phyloP scores from a whole-genome alignment of 805 yeast species.

The Candida dajiaensis region DNA sequence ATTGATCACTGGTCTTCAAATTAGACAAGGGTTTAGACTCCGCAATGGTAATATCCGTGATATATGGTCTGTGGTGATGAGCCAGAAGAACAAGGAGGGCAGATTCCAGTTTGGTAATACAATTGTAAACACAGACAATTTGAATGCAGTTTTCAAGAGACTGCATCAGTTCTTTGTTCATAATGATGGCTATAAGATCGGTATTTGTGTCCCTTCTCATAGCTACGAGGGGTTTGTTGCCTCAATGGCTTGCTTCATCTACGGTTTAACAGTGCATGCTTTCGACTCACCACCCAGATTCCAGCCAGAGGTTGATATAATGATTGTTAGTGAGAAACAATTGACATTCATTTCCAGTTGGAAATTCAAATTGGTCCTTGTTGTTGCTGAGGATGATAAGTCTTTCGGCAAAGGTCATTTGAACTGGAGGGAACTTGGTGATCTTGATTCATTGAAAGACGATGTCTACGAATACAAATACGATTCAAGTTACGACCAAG shows the following conservation, averaged over 20 bases:
- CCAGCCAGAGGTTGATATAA: conserved; percentile 24
- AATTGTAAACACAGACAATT: conserved; percentile 9
- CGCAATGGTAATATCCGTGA: conserved; percentile 76
- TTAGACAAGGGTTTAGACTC: conserved; percentile 56
- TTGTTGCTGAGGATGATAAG: conserved; percentile 21
- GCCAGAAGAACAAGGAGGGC: conserved; percentile 17
- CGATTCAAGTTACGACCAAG: conserved; percentile 23
- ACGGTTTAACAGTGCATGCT: conserved; percentile 35
- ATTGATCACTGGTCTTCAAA: conserved; percentile 60
- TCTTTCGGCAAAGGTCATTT: conserved; percentile 9
- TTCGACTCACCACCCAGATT: conserved; percentile 29
- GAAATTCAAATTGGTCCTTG: conserved; percentile 28
- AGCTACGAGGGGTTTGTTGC: conserved; percentile 32
- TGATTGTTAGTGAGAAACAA: conserved; percentile 26
- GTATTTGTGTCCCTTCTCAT: conserved; percentile 23
- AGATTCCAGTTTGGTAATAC: conserved; percentile 22
- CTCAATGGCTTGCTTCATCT: conserved; percentile 38
- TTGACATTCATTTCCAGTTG: conserved; percentile 18
- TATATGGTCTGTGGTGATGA: conserved; percentile 54
- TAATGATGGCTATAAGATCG: conserved; percentile 22
- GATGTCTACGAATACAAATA: conserved; percentile 23
- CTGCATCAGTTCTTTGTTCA: conserved; percentile 16
- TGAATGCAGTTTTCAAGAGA: conserved; percentile 28
- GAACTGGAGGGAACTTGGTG: conserved; percentile 24
- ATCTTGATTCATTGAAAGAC: conserved; percentile 5